Base-by-base conservation (phyloP, 1,284 basidiomycete genomes). In the Ceratobasidium sp. region DNA sequence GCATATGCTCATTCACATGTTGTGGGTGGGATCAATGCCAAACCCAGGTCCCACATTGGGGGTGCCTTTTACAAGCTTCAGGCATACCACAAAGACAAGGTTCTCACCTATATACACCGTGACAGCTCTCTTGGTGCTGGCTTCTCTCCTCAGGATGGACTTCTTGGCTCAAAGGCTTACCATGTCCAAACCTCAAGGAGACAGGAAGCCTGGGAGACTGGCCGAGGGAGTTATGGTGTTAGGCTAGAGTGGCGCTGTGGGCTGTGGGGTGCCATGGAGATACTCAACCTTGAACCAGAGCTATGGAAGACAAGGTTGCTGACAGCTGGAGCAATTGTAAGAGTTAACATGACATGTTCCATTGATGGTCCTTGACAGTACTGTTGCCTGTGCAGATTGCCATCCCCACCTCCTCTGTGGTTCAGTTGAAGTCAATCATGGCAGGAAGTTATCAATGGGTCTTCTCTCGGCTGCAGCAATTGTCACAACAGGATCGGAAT, bases 41-140 rank as follows among this genome's bases (percentile, higher is more conserved):
- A 8, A 48, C 44, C 65, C 16, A 41, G 65, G 38, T 4, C 41
- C 3, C 41, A 12, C 7, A 50, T 67, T 16, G 10, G 8, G 18
- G 35, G 44, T 30, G 30, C 30, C 3, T 23, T 60, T 60, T 18
- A 27, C 59, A 23, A 33, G 16, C 10, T 50, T 3, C 44, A 48
- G 38, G n/a, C 30, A 20, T 67, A 67, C 65, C 38, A 46, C 38
- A 67, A 67, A 44, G 65, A 67, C 65, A 67, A 50, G 41, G 44
- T n/a, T 12, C 18, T 23, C 18, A 67, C 65, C 38, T 67, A 67
- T 27, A 16, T 48, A 18, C 65, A 67, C 44, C 16, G 65, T 14
- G 65, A 67, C 65, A 18, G n/a, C 14, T 48, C 41, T 8, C 20
- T 48, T 7, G 65, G 65, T 8, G 20, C n/a, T 48, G 41, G 41